A percentile compares a stretch with the other conserved stretches of the same genome.
These are phyloP conservation scores for Geranium rotundifolium DNA, from an alignment of 345 rosid species.

Conservation along the genomic window DNA sequence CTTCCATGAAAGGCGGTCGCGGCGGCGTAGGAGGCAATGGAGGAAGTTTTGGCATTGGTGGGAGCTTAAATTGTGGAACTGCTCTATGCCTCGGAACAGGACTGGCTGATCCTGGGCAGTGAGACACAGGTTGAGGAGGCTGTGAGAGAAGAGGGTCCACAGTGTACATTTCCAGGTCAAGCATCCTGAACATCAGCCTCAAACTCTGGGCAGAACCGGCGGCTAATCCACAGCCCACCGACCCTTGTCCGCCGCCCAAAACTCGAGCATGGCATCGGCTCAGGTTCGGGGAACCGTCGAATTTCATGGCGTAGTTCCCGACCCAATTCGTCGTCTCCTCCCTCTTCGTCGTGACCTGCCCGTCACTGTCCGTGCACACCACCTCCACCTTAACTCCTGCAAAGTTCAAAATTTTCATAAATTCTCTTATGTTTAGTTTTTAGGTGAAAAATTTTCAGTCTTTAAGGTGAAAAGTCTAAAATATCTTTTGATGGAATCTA, in stretches of 20 bases:
- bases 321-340: constrained; percentile 64
- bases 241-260: constrained; percentile 29
- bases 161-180: constrained; percentile 35
- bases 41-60: constrained; percentile 45
- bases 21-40: constrained; percentile 35
- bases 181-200: constrained; percentile 36
- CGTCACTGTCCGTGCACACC: constrained; percentile 44
- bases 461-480: too few relatives aligned
- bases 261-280: constrained; percentile 57
- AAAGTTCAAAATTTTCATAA: background rate
- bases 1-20: constrained; percentile 42
- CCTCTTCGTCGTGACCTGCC: constrained; percentile 49
- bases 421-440: too few relatives aligned
- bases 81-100: constrained; percentile 1
- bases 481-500: too few relatives aligned
- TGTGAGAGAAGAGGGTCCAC: constrained; percentile 52
- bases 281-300: constrained; percentile 70
- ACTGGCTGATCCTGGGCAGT: constrained; percentile 28
- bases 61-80: constrained; percentile 40
- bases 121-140: constrained; percentile 49
- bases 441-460: too few relatives aligned
- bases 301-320: constrained; percentile 57
- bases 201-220: constrained; percentile 54
- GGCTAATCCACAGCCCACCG: constrained; percentile 33
- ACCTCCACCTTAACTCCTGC: constrained; percentile 57